Base-by-base conservation (phyloP, 192 early-diverging fungal genomes). In the Podila clonocystis region DNA sequence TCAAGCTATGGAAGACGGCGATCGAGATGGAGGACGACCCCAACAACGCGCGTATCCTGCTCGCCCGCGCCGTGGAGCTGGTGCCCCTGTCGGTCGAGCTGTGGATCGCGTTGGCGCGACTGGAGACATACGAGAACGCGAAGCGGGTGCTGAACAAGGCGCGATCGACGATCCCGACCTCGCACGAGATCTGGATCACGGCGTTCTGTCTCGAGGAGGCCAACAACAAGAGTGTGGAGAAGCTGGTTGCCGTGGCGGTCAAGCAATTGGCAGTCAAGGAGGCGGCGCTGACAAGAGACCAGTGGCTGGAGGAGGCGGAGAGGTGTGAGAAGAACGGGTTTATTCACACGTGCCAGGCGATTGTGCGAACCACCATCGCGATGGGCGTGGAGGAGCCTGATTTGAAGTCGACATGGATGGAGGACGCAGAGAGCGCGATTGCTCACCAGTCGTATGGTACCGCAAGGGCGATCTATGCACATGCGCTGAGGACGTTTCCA, bases 121-220 rank as follows among this genome's bases (percentile, higher is more conserved):
- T 99, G 12, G 97, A 99, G 82, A 86, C 91, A 0, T 95, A 97
- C 65, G 91, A 92, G 11, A 94, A 95, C 67, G 98, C 97, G 0
- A 90, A 93, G 65, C 91, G 88, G 38, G 96, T 99, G 20, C 84
- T 99, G 36, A 99, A 98, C 79, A 91, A 94, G 34, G 98, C 97
- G 0, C 93, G 95, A 13, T 78, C 85, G 30, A 87, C 89, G 6
- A 91, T 96, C 41, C 96, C 96, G 20, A 95, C 95, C 0, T 92
- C 90, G 62, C 95, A 97, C 84, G 98, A 98, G 60, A 89, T 99
- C 55, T 99, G 97, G 96, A 92, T 99, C 29, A 91, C 95, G 3
- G 98, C 95, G 28, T 97, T 97, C 20, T 89, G 93, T 67, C 88
- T 99, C 12, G 89, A 95, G 58, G 87, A 96, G 52, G 91, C 87